Base-by-base conservation (phyloP, 768 basidiomycete species). In the Leccinum uliginosum region DNA sequence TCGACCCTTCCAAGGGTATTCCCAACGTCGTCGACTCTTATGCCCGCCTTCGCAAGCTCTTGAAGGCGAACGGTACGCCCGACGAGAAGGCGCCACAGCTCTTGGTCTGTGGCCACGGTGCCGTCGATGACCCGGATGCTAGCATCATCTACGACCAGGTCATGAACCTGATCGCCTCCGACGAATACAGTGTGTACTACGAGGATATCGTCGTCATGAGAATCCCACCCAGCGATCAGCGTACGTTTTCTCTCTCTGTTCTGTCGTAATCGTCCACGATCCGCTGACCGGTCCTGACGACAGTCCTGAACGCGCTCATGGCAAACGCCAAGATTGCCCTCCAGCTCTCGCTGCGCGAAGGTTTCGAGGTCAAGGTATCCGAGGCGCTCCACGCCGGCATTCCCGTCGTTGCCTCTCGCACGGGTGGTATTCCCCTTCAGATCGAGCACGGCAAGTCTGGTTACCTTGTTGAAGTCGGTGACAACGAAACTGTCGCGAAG, bases 341-440 rank as follows among this genome's bases (percentile, higher is more conserved):
- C 50, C 95, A 98, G 72, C 84, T 98, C 46, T 93, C 91, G 51
- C 87, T 89, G 46, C 87, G 93, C 56, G 95, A 98, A 75, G 95
- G 95, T 27, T 98, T 97, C 75, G 95, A 98, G 68, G 92, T 98
- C 74, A 98, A 98, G 73, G 93, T 95, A 50, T 93, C 92, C 48
- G 92, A 96, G 75, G 92, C 91, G n/a, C 79, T 98, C 52, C 91
- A 95, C 72, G 85, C 91, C 29, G 89, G 89, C 58, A 89, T 89
- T 60, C 93, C 93, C 30, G 80, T 95, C 66, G 82, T 98, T 65
- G 91, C 91, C 8, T 86, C 80, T 51, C 79, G 79, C 56, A 95
- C 95, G 4, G 95, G 95, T 57, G 94, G 94, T 63, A 96, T 98
- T 67, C 95, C 95, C 43, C 83, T 97, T 48, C 95, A 98, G 69